Percentiles rank a stretch among this genome's conserved stretches.
phyloP scores from a whole-genome alignment of 768 basidiomycete genomes.

The Termitomyces sp. region DNA sequence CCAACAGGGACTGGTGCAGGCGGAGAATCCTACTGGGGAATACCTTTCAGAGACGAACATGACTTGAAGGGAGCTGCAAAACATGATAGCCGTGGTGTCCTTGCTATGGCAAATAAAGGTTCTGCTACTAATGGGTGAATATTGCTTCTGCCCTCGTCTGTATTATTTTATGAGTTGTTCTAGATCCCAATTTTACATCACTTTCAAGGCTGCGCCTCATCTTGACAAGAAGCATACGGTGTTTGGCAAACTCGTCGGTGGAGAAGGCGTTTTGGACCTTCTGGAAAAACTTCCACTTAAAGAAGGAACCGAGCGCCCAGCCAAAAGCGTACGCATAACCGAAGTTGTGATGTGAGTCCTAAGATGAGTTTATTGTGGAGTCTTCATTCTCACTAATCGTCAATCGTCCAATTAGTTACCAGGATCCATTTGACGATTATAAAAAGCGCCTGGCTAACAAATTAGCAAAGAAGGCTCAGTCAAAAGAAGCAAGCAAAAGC shows the following conservation, averaged over 20 bases:
- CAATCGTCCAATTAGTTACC: constrained; percentile 47
- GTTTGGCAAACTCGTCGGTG: constrained; percentile 95
- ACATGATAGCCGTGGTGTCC: constrained; percentile 75
- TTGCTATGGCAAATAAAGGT: constrained; percentile 97
- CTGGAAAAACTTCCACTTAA: constrained; percentile 79
- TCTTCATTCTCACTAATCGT: not conserved
- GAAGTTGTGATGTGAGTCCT: constrained; percentile 75
- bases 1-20: constrained; percentile 95
- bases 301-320: constrained; percentile 81
- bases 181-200: constrained; percentile 92
- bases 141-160: not conserved
- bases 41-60: constrained; percentile 92
- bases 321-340: constrained; percentile 80
- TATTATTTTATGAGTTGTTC: not conserved
- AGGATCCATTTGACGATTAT: constrained; percentile 95
- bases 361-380: not conserved
- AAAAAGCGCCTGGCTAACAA: constrained; percentile 78
- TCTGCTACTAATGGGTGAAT: constrained; percentile 79
- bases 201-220: constrained; percentile 78
- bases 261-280: constrained; percentile 82
- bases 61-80: constrained; percentile 84
- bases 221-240: constrained; percentile 94
- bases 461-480: constrained; percentile 50
- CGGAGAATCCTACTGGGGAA: constrained; percentile 91
- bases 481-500: constrained; percentile 25